A percentile compares a stretch with the other conserved stretches of the same genome.
These are phyloP conservation scores for Phytophthora fragariae DNA, from an alignment of 352 stramenopile species.

Conservation along the genomic window DNA sequence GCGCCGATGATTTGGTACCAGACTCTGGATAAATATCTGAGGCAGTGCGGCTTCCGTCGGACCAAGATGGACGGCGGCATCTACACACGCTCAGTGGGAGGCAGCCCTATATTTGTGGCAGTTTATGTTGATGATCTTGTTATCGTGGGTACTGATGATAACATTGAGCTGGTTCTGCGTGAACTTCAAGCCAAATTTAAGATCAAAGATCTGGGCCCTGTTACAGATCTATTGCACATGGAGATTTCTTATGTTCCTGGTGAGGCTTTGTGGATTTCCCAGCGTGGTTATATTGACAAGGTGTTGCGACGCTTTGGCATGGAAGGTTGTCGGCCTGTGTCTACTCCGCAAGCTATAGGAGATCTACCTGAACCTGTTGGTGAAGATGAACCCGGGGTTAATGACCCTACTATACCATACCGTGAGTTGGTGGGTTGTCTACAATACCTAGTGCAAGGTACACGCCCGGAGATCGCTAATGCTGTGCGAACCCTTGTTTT, in stretches of 20 bases:
- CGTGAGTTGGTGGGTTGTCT: constrained; percentile 7
- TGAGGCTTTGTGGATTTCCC: constrained; percentile 8
- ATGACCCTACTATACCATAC: constrained; percentile 8
- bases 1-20: constrained; percentile 11
- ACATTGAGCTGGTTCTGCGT: constrained; percentile 9
- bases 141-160: constrained; percentile 5
- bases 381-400: constrained; percentile 9
- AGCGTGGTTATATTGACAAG: constrained; percentile 19
- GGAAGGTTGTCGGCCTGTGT: constrained; percentile 5
- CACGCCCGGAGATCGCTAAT: no score
- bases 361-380: not conserved
- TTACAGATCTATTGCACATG: no score
- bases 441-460: not conserved
- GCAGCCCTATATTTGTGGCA: constrained; percentile 8
- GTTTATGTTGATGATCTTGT: constrained; percentile 21
- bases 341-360: constrained; percentile 13
- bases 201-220: constrained; percentile 11
- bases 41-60: not conserved
- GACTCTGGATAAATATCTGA: constrained; percentile 16
- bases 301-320: constrained; percentile 15
- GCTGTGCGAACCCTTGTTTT: constrained; percentile 12
- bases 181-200: constrained; percentile 10
- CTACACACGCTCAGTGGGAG: constrained; percentile 13
- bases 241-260: constrained; percentile 2
- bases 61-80: constrained; percentile 17